A percentile compares a stretch with the other conserved stretches of the same genome.
phyloP scores from a whole-genome alignment of 192 early-diverging fungal genomes.

The Coemansia sp. region DNA sequence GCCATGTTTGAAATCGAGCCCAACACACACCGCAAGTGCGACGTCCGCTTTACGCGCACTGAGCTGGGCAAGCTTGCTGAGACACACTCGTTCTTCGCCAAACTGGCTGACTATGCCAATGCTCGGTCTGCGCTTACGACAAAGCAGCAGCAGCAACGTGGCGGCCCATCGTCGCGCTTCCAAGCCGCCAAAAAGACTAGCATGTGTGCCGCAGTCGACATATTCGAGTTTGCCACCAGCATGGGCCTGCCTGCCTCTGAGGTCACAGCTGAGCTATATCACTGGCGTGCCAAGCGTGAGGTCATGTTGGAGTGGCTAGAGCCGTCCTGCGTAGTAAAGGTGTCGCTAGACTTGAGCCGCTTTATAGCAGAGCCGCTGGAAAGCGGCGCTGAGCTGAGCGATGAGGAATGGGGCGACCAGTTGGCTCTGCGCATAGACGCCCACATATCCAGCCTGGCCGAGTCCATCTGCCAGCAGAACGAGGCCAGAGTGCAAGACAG shows the following conservation, averaged over 20 bases:
- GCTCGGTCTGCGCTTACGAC: constrained; percentile 1
- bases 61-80: constrained; percentile 39
- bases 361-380: constrained; percentile 10
- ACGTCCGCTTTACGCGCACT: constrained; percentile 36
- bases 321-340: constrained; percentile 40
- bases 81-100: constrained; percentile 29
- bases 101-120: constrained; percentile 17
- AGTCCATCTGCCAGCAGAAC: constrained; percentile 26
- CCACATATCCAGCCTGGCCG: constrained; percentile 30
- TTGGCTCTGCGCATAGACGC: constrained; percentile 31
- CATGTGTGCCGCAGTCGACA: constrained; percentile 18
- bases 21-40: constrained; percentile 42
- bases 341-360: constrained; percentile 30
- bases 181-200: constrained; percentile 14
- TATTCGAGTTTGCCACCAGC: constrained; percentile 34
- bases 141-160: not conserved
- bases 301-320: constrained; percentile 47
- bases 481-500: constrained; percentile 30
- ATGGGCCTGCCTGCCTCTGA: constrained; percentile 21
- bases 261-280: constrained; percentile 38
- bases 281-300: constrained; percentile 50
- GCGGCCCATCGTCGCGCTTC: constrained; percentile 4
- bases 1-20: constrained; percentile 29
- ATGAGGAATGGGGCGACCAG: constrained; percentile 22
- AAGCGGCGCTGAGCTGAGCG: not conserved